Evolutionary conservation across 805 yeast genomes (phyloP), one percentile per base, ranked within the genome.

Genomic region (Diddensiella santjacobensis): DNA sequence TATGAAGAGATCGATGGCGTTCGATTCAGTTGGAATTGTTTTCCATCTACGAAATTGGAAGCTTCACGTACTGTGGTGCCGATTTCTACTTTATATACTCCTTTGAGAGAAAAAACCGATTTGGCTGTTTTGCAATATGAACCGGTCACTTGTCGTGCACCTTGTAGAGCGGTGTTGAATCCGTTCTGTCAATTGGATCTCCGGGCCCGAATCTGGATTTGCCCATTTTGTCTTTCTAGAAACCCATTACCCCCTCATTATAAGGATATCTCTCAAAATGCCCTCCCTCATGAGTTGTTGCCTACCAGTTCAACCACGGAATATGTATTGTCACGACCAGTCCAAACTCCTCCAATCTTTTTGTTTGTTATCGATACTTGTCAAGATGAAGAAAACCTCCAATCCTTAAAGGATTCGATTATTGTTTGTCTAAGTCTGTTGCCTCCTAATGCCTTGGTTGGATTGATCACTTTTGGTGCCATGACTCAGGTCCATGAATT

Each of bases 41-140:
- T 91, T 60, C 99, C 99, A 23, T 81, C 86, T 37, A 83, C 96
- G 33, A 81, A 89, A 58, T 79, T 81, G 37, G 98, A 93, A 67
- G 93, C 96, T 17, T 83, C 83, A 59, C 84, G 93, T 58, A 84
- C 89, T 61, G 95, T 91, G 17, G 90, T 93, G 26, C 99, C 99
- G 10, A 83, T 93, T 31, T 96, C 97, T 37, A 84, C 96, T 48
- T 71, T 93, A 53, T 93, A 89, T 73, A 90, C 97, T n/a, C 99
- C 99, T 5, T 76, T 93, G 58, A 81, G 87, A 60, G 80, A 79
- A 49, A 79, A 86, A 56, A 84, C 83, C 51, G 89, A 83, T 54
- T 72, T 88, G 53, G 83, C 87, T 15, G 70, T 86, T 45, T 88
- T 91, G 48, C 79, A 79, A 59, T 88, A 89, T 67, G 96, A 90